phyloP scores from a whole-genome alignment of 257 asterid genomes.

The Lycium barbarum region DNA sequence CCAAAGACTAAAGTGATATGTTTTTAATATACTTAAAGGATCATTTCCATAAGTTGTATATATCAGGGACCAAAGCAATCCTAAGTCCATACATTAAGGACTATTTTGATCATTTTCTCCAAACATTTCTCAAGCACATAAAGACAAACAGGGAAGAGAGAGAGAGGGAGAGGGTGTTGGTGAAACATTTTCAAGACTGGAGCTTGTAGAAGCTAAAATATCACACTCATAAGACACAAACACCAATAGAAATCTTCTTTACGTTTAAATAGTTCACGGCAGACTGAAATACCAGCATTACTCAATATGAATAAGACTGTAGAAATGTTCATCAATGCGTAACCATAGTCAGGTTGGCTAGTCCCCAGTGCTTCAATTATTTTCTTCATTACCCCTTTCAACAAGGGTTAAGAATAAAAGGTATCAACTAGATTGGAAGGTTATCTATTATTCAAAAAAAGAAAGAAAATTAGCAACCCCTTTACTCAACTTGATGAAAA shows the following conservation, averaged over 20 bases:
- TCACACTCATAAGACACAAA: neutral
- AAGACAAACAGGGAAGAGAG: neutral
- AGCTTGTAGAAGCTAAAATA: neutral
- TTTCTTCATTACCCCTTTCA: conserved; percentile 21
- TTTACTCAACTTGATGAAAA: neutral
- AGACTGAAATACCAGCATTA: conserved; percentile 23
- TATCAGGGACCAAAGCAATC: no score
- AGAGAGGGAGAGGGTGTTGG: neutral
- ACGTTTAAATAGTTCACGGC: neutral
- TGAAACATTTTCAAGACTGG: conserved; percentile 22
- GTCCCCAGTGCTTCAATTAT: neutral
- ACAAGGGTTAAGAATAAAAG: neutral
- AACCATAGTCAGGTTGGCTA: neutral
- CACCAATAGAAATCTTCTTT: neutral
- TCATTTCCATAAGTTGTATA: no score
- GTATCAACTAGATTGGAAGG: conserved; percentile 6
- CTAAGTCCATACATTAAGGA: no score
- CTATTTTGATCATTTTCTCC: no score
- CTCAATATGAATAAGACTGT: neutral
- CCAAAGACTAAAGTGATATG: no score
- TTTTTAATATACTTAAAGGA: no score
- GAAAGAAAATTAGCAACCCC: conserved; percentile 5
- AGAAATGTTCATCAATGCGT: neutral
- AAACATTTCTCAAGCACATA: neutral
- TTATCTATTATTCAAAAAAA: neutral